Conservation (phyloP, 805 yeast genomes). For the Saccharomycopsis fibuligera region DNA sequence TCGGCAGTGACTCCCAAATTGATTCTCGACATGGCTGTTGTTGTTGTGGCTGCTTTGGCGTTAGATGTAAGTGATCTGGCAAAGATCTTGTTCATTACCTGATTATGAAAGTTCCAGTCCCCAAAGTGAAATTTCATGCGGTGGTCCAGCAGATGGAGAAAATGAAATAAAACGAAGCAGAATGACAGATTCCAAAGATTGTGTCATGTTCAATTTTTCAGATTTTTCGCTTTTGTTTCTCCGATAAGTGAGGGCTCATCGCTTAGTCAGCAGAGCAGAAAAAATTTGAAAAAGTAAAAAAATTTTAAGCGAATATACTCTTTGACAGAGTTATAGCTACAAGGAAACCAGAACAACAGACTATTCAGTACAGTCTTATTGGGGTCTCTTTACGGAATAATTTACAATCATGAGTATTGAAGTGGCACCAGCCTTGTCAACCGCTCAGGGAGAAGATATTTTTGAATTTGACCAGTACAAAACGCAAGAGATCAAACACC, state of each 20-base stretch:
- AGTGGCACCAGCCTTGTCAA: conserved; percentile 40
- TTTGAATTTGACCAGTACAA: conserved; percentile 35
- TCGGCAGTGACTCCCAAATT: conserved; percentile 76
- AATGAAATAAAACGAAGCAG: no score
- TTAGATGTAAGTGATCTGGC: no score
- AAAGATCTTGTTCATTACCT: neutral
- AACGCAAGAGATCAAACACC: conserved; percentile 12
- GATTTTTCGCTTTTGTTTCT: no score
- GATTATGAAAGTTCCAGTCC: no score
- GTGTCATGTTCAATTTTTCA: no score
- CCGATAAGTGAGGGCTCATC: no score
- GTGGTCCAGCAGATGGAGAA: no score
- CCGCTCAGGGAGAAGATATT: conserved; percentile 42
- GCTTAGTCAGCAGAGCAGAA: no score
- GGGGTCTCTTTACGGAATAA: no score
- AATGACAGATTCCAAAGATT: no score
- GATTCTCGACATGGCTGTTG: conserved; percentile 23
- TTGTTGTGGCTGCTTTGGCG: conserved; percentile 1
- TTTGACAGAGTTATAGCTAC: neutral
- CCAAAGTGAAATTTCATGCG: no score
- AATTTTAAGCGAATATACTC: neutral
- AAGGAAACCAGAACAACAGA: neutral
- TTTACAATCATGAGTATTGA: neutral
- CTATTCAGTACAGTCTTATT: neutral
- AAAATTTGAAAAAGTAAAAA: neutral